Conservation (phyloP, 805 yeast genomes). For the Hermanozyma aechmeae region DNA sequence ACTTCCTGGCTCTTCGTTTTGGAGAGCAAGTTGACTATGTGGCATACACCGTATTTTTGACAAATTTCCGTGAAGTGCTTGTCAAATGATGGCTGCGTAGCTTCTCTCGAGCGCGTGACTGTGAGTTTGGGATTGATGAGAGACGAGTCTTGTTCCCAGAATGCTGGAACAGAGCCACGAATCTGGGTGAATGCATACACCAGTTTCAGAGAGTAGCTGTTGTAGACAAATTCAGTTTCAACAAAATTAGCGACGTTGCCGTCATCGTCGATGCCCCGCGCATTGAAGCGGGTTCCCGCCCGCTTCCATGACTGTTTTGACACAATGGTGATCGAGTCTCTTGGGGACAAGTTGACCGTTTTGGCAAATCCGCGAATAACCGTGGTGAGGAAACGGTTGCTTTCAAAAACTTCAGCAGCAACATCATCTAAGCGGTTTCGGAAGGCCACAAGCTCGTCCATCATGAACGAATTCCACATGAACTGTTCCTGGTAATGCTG, state of each 20-base stretch:
- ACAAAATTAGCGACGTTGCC: conserved; percentile 15
- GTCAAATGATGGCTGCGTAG: conserved; percentile 84
- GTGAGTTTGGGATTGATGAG: conserved; percentile 85
- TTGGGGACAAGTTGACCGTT: conserved; percentile 31
- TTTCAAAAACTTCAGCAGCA: conserved; percentile 55
- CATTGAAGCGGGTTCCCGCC: conserved; percentile 14
- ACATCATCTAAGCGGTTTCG: conserved; percentile 58
- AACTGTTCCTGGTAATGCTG: conserved; percentile 66
- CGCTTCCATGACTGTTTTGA: conserved; percentile 90
- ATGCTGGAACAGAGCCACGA: conserved; percentile 93
- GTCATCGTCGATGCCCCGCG: conserved; percentile 13
- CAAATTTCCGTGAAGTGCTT: conserved; percentile 66
- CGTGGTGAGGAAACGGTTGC: conserved; percentile 76
- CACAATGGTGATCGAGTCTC: conserved; percentile 59
- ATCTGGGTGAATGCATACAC: conserved; percentile 75
- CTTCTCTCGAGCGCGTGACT: conserved; percentile 81
- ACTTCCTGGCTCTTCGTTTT: conserved; percentile 66
- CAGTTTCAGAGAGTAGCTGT: conserved; percentile 33
- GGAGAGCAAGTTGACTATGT: conserved; percentile 79
- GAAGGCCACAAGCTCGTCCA: conserved; percentile 70
- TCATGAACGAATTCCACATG: conserved; percentile 95
- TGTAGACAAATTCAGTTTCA: conserved; percentile 68
- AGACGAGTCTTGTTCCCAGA: conserved; percentile 97
- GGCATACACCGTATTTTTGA: conserved; percentile 77
- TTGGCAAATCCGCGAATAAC: conserved; percentile 95